Conservation (phyloP, 2,329 filamentous ascomycete species). For the Monilinia aucupariae region DNA sequence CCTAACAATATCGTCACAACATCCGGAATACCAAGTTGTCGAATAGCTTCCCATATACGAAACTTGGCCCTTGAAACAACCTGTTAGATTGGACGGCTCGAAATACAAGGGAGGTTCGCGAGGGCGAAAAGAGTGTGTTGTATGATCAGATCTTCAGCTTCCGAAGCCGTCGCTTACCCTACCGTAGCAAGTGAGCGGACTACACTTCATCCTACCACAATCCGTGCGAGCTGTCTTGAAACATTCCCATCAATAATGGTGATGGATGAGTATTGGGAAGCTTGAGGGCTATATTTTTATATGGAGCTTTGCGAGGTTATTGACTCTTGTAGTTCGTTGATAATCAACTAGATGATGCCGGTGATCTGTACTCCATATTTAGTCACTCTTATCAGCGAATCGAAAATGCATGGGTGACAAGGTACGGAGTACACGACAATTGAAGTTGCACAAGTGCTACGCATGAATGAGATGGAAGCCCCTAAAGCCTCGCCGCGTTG, state of each 20-base stretch:
- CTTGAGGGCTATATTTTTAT: neutral
- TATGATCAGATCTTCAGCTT: conserved; percentile 11
- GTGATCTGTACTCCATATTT: neutral
- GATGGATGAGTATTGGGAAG: neutral
- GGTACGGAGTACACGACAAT: neutral
- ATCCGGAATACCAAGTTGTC: neutral
- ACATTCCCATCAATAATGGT: neutral
- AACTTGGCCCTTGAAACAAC: neutral
- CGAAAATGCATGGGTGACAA: neutral
- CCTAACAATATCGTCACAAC: neutral
- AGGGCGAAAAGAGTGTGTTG: neutral
- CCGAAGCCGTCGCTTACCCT: neutral
- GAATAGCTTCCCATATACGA: neutral
- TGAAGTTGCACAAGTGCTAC: neutral
- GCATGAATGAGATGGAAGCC: conserved; percentile 2
- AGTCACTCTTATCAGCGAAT: neutral
- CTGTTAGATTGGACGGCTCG: neutral
- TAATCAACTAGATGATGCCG: neutral
- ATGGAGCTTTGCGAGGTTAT: neutral
- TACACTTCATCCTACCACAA: conserved; percentile 6
- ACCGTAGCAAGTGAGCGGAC: conserved; percentile 6
- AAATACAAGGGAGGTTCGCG: neutral
- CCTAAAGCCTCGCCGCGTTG: conserved; percentile 10
- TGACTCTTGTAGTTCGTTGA: neutral
- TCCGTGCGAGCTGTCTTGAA: conserved; percentile 6